Evolutionary conservation across 192 early-diverging fungal species (phyloP).

Genomic region (Rhizoclosmatium globosum): DNA sequence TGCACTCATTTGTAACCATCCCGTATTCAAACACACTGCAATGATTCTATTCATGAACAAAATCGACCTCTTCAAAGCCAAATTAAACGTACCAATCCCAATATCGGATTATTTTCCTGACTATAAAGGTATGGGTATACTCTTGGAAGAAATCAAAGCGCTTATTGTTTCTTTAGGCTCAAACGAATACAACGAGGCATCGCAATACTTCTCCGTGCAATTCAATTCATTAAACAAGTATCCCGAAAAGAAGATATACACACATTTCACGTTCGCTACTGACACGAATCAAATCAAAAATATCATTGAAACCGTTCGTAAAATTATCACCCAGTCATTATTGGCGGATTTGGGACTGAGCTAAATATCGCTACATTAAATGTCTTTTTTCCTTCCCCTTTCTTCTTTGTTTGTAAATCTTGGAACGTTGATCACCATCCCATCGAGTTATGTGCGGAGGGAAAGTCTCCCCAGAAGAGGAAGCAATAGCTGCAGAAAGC

Average conservation of each 20-base stretch:
- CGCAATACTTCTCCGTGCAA: conserved; percentile 50
- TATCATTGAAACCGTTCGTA: conserved; percentile 41
- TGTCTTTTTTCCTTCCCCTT: background rate
- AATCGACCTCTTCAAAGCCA: conserved; percentile 43
- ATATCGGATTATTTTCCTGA: conserved; percentile 5
- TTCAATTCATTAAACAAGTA: conserved; percentile 51
- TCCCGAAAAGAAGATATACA: conserved; percentile 59
- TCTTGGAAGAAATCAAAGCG: background rate
- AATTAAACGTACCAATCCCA: conserved; percentile 5
- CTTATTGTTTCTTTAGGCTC: conserved; percentile 39
- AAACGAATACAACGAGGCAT: conserved; percentile 53
- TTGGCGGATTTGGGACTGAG: background rate
- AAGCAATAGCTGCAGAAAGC: conserved; percentile 4
- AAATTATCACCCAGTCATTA: conserved; percentile 17
- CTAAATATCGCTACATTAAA: background rate
- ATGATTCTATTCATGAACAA: conserved; percentile 44
- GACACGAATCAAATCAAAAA: conserved; percentile 66
- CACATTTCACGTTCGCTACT: conserved; percentile 69
- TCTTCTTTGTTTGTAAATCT: background rate
- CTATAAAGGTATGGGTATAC: background rate
- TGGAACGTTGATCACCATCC: background rate
- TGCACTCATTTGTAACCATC: conserved; percentile 32
- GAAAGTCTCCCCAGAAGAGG: background rate
- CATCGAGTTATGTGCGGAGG: background rate
- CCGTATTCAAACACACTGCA: conserved; percentile 41